A percentile compares a stretch with the other conserved stretches of the same genome.
These are phyloP conservation scores for Magnaporthales sp. DNA, from an alignment of 2,329 filamentous ascomycete genomes.

Conservation along the genomic window DNA sequence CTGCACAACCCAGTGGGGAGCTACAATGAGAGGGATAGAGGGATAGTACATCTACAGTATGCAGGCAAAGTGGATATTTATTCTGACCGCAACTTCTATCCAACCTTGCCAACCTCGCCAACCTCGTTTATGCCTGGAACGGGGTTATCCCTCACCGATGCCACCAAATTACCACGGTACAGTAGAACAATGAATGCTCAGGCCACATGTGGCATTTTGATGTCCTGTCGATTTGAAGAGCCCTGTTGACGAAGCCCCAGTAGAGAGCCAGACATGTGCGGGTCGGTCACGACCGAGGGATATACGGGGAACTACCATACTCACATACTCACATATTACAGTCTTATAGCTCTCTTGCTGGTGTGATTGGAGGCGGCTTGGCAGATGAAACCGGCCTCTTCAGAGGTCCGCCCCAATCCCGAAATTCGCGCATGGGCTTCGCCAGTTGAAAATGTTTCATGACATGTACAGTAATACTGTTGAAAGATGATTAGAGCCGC, in stretches of 20 bases:
- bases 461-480: not conserved
- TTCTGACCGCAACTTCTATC: slow-evolving; percentile 1
- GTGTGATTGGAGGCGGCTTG: not conserved
- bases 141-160: not conserved
- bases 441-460: not conserved
- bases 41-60: not conserved
- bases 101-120: not conserved
- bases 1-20: not conserved
- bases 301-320: too few species aligned
- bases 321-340: not conserved
- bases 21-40: not conserved
- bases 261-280: too few species aligned
- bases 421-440: not conserved
- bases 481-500: not conserved
- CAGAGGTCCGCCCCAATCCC: not conserved
- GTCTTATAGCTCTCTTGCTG: not conserved
- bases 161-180: not conserved
- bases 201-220: not conserved
- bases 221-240: too few species aligned
- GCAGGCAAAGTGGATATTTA: not conserved
- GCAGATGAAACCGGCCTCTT: not conserved
- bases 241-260: too few species aligned
- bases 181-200: not conserved
- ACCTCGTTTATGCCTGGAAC: not conserved
- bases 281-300: too few species aligned